A percentile compares a stretch with the other conserved stretches of the same genome.
Evolutionary conservation across 441 rosid genomes (phyloP).

Genomic region (Jatropha multifida): DNA sequence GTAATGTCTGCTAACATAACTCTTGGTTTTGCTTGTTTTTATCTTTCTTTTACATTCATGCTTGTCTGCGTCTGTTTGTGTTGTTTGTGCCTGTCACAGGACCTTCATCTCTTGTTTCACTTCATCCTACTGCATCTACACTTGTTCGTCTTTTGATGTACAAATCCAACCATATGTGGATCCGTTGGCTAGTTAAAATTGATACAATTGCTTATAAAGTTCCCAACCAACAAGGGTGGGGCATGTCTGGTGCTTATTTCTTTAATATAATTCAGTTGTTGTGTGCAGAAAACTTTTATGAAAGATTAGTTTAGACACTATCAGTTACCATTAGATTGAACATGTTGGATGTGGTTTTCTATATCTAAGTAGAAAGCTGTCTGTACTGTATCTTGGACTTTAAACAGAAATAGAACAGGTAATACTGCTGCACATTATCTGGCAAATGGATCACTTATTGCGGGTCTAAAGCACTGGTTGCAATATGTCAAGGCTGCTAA

Average conservation of each 20-base stretch:
- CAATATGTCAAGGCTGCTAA: neutral
- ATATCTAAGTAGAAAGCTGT: neutral
- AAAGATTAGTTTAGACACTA: neutral
- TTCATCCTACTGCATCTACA: neutral
- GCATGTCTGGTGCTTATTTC: neutral
- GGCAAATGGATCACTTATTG: neutral
- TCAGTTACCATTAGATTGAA: neutral
- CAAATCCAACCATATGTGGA: neutral
- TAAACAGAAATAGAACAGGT: neutral
- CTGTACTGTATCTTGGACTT: neutral
- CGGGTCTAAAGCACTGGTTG: neutral
- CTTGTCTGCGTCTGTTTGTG: neutral
- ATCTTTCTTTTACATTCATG: neutral
- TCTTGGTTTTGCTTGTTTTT: neutral
- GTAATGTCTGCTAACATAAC: constrained; percentile 33
- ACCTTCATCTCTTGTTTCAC: neutral
- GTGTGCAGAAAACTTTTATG: neutral
- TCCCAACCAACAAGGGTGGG: neutral
- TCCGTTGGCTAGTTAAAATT: neutral
- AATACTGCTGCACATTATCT: neutral
- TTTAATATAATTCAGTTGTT: neutral
- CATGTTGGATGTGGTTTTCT: neutral
- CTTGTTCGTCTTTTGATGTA: neutral
- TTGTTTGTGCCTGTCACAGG: neutral
- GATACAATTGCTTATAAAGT: too few species aligned